phyloP scores from a whole-genome alignment of 495 filamentous ascomycete species.

The Stereocaulon alpinum region DNA sequence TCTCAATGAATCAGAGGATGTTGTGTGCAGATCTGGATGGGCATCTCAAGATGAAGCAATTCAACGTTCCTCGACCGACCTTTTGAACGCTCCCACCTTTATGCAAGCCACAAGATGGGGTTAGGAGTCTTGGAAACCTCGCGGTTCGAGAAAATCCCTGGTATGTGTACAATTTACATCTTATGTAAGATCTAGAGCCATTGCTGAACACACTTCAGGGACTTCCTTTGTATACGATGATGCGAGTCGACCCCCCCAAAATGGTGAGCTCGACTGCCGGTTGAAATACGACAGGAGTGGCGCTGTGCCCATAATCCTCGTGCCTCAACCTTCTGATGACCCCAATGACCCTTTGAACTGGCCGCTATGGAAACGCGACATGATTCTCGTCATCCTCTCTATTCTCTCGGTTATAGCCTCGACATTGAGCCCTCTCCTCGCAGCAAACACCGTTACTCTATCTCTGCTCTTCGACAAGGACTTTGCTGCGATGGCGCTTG shows the following conservation, averaged over 20 bases:
- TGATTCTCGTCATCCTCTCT: slow-evolving; percentile 68
- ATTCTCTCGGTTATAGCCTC: slow-evolving; percentile 71
- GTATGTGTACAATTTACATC: slow-evolving; percentile 33
- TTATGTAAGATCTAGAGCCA: not conserved
- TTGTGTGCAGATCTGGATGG: not conserved
- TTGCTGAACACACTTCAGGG: slow-evolving; percentile 31
- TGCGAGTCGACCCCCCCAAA: slow-evolving; percentile 33
- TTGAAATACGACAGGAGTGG: slow-evolving; percentile 68
- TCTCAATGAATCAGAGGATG: no score
- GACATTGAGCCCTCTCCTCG: slow-evolving; percentile 71
- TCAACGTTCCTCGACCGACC: not conserved
- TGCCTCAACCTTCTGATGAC: slow-evolving; percentile 71
- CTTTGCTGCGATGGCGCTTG: slow-evolving; percentile 64
- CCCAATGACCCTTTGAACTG: slow-evolving; percentile 82
- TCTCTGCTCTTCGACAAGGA: slow-evolving; percentile 44
- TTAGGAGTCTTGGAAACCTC: slow-evolving; percentile 66
- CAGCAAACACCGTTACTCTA: slow-evolving; percentile 72
- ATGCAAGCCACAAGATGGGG: slow-evolving; percentile 49
- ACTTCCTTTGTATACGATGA: slow-evolving; percentile 57
- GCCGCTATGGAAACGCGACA: slow-evolving; percentile 78
- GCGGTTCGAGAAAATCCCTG: slow-evolving; percentile 58
- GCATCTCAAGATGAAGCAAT: not conserved
- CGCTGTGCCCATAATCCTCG: slow-evolving; percentile 57
- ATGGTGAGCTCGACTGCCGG: slow-evolving; percentile 29
- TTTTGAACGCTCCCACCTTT: not conserved